A percentile compares a stretch with the other conserved stretches of the same genome.
These are phyloP conservation scores for Scleroderma citrinum DNA, from an alignment of 768 basidiomycete species.

Conservation along the genomic window DNA sequence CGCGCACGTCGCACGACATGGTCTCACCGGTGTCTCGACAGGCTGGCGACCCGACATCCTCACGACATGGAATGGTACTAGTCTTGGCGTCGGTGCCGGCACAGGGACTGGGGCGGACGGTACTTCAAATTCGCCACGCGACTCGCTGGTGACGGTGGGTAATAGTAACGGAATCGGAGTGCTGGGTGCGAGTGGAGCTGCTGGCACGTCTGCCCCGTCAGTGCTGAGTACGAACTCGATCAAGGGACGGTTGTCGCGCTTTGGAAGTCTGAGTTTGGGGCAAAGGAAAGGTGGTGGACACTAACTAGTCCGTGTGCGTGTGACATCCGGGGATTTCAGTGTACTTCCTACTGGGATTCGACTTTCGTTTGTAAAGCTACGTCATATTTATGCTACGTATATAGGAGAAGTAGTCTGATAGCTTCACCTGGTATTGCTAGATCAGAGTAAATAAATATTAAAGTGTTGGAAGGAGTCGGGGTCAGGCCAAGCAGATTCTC, in stretches of 20 bases:
- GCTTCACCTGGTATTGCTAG: background rate
- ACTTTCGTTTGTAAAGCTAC: no score
- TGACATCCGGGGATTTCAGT: background rate
- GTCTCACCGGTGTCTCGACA: conserved; percentile 76
- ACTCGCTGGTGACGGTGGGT: conserved; percentile 71
- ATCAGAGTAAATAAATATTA: no score
- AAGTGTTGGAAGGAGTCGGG: no score
- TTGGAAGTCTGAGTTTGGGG: conserved; percentile 63
- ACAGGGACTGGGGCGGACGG: conserved; percentile 25
- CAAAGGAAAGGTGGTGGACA: background rate
- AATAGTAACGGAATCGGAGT: conserved; percentile 28
- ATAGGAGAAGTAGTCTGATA: no score
- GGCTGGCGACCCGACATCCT: conserved; percentile 54
- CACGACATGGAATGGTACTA: background rate
- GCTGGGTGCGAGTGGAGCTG: conserved; percentile 37
- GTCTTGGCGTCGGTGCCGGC: conserved; percentile 29
- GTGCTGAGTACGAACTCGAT: conserved; percentile 62
- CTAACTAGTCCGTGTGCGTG: background rate
- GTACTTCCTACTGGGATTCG: no score
- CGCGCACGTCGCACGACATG: conserved; percentile 76
- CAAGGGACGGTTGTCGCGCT: conserved; percentile 68
- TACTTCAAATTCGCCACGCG: conserved; percentile 48
- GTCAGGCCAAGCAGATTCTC: no score
- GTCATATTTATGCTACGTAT: background rate
- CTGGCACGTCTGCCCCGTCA: conserved; percentile 42